Evolutionary conservation across 139 green algal genomes (phyloP), one percentile per base, ranked within the genome.

Genomic region (Coccomyxa sp.): DNA sequence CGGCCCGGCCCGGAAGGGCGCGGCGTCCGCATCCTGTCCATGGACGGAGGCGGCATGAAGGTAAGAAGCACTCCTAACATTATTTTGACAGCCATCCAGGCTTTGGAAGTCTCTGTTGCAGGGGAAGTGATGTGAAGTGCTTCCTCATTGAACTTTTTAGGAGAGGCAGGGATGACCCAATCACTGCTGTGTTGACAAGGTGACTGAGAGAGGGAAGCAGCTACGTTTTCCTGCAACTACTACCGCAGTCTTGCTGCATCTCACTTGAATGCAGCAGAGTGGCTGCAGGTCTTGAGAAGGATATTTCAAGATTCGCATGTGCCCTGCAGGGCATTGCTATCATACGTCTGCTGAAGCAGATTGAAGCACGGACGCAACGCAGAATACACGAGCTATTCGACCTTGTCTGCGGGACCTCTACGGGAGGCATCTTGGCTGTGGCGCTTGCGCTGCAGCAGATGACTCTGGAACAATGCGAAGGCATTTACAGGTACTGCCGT

Each of bases 41-140:
- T 99, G 88, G 96, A 98, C 78, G 95, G 95, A 8, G 95, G 95
- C n/a, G 95, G 95, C 80, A 98, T 98, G 92, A 88, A 89, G 58
- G 76, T 81, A 36, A 16, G 55, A 38, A 14, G 36, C 10, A 64
- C 50, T 31, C 5, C 50, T 31, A 64, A 6, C 50, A 5, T 31
- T 64, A 22, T n/a, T n/a, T n/a, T n/a, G n/a, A n/a, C n/a, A n/a
- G n/a, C n/a, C n/a, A n/a, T n/a, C n/a, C n/a, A n/a, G n/a, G n/a
- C n/a, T n/a, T n/a, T n/a, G n/a, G n/a, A n/a, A n/a, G n/a, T n/a
- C n/a, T n/a, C n/a, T n/a, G n/a, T n/a, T n/a, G n/a, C n/a, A n/a
- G n/a, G n/a, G n/a, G n/a, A n/a, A n/a, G n/a, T n/a, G n/a, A n/a
- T n/a, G n/a, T n/a, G n/a, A n/a, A n/a, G n/a, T n/a, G n/a, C n/a